A percentile compares a stretch with the other conserved stretches of the same genome.
phyloP scores from a whole-genome alignment of 306 rosid genomes.

The Astragalus glycyphyllos region DNA sequence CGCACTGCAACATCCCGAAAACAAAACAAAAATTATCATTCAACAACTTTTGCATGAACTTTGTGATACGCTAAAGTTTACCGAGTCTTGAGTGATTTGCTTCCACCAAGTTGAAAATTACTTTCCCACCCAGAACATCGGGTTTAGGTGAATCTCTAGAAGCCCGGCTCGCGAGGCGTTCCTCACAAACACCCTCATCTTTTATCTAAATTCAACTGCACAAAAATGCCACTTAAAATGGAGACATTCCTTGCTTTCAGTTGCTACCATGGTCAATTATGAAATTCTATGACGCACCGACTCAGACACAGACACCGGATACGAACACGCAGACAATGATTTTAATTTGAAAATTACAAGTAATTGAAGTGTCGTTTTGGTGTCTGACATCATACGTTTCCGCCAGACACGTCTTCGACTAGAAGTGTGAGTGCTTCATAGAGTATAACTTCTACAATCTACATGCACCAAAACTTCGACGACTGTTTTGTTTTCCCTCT shows the following conservation, averaged over 20 bases:
- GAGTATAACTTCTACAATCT: neutral
- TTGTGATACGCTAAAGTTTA: neutral
- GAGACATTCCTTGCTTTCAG: neutral
- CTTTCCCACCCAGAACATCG: neutral
- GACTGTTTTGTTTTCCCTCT: neutral
- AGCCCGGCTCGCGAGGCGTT: no score
- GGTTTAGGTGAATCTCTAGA: neutral
- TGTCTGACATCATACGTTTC: no score
- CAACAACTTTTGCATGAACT: neutral
- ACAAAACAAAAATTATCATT: neutral
- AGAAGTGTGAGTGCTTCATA: no score
- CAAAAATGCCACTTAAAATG: neutral
- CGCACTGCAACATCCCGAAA: neutral
- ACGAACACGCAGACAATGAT: no score
- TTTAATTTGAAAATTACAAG: no score
- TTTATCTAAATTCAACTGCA: neutral
- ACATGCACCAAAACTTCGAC: neutral
- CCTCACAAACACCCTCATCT: neutral
- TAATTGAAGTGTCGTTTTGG: no score
- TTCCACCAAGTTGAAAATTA: slow-evolving; percentile 2
- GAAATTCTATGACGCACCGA: no score
- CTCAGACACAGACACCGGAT: no score
- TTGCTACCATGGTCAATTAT: neutral
- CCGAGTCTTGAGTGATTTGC: neutral
- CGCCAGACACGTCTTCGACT: no score